Conservation (phyloP, 2,329 filamentous ascomycete species). For the Cladosporium austrohemisphaericum region DNA sequence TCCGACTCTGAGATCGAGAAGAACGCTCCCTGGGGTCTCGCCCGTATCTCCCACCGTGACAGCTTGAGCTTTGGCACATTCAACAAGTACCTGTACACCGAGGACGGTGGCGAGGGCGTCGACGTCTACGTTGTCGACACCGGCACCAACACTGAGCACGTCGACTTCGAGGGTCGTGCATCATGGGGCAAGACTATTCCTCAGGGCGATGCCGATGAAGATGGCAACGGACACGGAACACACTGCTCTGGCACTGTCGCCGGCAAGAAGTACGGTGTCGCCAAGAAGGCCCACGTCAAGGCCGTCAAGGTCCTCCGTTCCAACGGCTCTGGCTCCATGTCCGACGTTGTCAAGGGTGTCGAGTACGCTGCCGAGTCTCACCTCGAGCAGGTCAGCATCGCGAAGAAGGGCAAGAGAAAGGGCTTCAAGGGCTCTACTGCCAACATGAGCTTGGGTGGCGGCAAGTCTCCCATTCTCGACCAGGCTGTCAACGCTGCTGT, state of each 20-base stretch:
- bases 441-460: conserved; percentile 99
- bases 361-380: conserved; percentile 87
- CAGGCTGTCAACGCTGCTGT: conserved; percentile 92
- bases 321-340: conserved; percentile 97
- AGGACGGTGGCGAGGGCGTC: conserved; percentile 90
- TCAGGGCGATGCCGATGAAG: conserved; percentile 72
- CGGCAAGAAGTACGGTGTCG: conserved; percentile 98
- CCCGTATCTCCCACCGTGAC: conserved; percentile 93
- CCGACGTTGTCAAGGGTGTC: conserved; percentile 96
- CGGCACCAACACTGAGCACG: conserved; percentile 87
- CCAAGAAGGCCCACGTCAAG: conserved; percentile 96
- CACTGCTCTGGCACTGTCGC: conserved; percentile 98
- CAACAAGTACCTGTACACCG: conserved; percentile 96
- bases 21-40: conserved; percentile 96
- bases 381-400: conserved; percentile 66
- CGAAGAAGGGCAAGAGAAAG: conserved; percentile 86
- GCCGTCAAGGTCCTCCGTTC: conserved; percentile 98
- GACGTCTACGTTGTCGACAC: conserved; percentile 99
- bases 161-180: conserved; percentile 95
- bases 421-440: conserved; percentile 98
- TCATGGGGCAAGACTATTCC: conserved; percentile 98
- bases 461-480: conserved; percentile 90
- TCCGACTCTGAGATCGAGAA: conserved; percentile 65
- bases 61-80: conserved; percentile 83
- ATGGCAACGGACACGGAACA: conserved; percentile 97